Conservation (phyloP, 1,284 basidiomycete genomes). For the Boletus albobrunnescens region DNA sequence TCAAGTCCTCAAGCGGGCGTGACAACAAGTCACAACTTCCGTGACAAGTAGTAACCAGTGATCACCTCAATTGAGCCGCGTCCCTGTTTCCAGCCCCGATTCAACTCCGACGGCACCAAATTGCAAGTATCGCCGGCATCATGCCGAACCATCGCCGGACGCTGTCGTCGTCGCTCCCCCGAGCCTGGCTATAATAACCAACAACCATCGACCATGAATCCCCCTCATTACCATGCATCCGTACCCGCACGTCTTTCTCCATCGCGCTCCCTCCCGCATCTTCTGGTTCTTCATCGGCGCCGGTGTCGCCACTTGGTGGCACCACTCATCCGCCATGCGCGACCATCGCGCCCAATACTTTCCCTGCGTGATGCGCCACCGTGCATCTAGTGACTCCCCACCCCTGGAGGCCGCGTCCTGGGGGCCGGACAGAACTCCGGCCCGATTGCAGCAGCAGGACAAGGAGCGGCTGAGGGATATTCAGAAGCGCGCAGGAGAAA, state of each 20-base stretch:
- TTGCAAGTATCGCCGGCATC: slow-evolving; percentile 14
- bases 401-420: slow-evolving; percentile 5
- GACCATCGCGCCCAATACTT: slow-evolving; percentile 28
- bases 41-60: slow-evolving; percentile 17
- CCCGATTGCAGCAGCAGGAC: slow-evolving; percentile 37
- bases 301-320: slow-evolving; percentile 47
- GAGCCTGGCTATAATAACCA: slow-evolving; percentile 13
- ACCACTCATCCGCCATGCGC: slow-evolving; percentile 22
- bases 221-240: slow-evolving; percentile 34
- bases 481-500: slow-evolving; percentile 50
- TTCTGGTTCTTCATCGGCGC: slow-evolving; percentile 68
- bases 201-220: slow-evolving; percentile 2
- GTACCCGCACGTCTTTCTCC: slow-evolving; percentile 32
- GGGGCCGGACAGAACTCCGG: slow-evolving; percentile 12
- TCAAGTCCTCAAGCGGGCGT: slow-evolving; percentile 17
- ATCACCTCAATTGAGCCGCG: too few species aligned
- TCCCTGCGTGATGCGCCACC: slow-evolving; percentile 24
- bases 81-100: slow-evolving; percentile 14
- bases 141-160: slow-evolving; percentile 8
- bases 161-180: slow-evolving; percentile 20
- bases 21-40: slow-evolving; percentile 15
- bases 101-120: slow-evolving; percentile 22
- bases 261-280: slow-evolving; percentile 49
- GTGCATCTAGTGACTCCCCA: neutral
- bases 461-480: slow-evolving; percentile 42